Evolutionary conservation across 2,329 filamentous ascomycete genomes (phyloP).

Genomic region (Hypoxylon sp.): DNA sequence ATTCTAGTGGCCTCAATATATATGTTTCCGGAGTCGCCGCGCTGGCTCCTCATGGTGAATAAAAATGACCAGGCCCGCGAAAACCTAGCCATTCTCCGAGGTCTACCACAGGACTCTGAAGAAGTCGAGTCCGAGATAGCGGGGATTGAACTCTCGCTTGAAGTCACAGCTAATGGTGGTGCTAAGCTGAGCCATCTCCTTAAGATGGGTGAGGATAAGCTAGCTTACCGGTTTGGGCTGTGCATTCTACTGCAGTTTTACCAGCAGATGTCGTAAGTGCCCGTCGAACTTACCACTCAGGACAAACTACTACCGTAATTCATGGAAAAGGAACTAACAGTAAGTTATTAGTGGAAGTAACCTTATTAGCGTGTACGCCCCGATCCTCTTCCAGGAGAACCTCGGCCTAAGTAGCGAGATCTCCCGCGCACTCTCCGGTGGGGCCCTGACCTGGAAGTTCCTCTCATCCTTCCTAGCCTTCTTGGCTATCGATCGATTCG

Average conservation of each 20-base stretch:
- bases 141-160: constrained; percentile 65
- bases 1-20: constrained; percentile 53
- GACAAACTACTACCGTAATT: neutral
- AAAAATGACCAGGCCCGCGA: constrained; percentile 52
- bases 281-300: too few species aligned
- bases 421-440: constrained; percentile 61
- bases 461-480: constrained; percentile 61
- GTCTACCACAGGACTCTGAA: constrained; percentile 42
- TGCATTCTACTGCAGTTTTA: constrained; percentile 66
- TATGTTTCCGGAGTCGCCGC: constrained; percentile 56
- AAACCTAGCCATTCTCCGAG: constrained; percentile 53
- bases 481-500: constrained; percentile 66
- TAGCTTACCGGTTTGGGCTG: constrained; percentile 65
- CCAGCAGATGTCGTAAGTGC: constrained; percentile 62
- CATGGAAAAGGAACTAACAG: constrained; percentile 23
- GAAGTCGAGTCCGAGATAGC: constrained; percentile 59
- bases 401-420: constrained; percentile 58
- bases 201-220: constrained; percentile 65
- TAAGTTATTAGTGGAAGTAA: constrained; percentile 59
- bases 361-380: constrained; percentile 64
- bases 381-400: constrained; percentile 60
- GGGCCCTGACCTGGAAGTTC: constrained; percentile 71
- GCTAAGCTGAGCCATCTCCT: constrained; percentile 62
- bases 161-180: constrained; percentile 58
- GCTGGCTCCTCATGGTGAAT: constrained; percentile 56